These are phyloP conservation scores for Populus tremula DNA, from an alignment of 345 rosid species.

Conservation along the genomic window DNA sequence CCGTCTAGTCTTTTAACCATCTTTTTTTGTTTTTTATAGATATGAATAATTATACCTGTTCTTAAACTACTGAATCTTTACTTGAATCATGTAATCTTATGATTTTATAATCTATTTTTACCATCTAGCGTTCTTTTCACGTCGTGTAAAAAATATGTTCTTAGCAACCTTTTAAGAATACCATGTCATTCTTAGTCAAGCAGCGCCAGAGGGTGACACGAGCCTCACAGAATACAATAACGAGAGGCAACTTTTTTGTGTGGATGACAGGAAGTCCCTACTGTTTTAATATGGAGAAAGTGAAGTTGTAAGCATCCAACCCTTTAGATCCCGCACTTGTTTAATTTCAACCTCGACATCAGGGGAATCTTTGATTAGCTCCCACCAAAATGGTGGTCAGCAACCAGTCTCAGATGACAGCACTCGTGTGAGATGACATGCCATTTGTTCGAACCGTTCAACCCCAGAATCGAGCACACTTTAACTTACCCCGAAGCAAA, in stretches of 20 bases:
- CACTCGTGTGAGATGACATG: not conserved
- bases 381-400: not conserved
- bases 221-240: conserved; percentile 11
- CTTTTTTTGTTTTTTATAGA: too few relatives aligned
- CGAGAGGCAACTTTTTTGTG: conserved; percentile 5
- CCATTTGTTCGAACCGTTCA: not conserved
- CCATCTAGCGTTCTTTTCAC: too few relatives aligned
- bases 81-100: too few relatives aligned
- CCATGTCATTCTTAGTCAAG: too few relatives aligned
- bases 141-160: too few relatives aligned
- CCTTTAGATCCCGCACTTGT: conserved; percentile 1
- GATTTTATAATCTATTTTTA: too few relatives aligned
- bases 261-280: conserved; percentile 29
- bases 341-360: conserved; percentile 16
- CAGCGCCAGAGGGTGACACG: not conserved
- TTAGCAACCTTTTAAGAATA: too few relatives aligned
- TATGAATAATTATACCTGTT: too few relatives aligned
- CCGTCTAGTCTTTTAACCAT: too few relatives aligned
- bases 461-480: not conserved
- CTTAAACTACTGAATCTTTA: too few relatives aligned
- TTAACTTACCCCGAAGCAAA: not conserved
- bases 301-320: not conserved
- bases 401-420: not conserved
- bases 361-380: conserved; percentile 35
- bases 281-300: not conserved